Percentiles rank a stretch among this genome's conserved stretches.
Conservation (phyloP, 805 yeast genomes). For the Candida easanensis region DNA sequence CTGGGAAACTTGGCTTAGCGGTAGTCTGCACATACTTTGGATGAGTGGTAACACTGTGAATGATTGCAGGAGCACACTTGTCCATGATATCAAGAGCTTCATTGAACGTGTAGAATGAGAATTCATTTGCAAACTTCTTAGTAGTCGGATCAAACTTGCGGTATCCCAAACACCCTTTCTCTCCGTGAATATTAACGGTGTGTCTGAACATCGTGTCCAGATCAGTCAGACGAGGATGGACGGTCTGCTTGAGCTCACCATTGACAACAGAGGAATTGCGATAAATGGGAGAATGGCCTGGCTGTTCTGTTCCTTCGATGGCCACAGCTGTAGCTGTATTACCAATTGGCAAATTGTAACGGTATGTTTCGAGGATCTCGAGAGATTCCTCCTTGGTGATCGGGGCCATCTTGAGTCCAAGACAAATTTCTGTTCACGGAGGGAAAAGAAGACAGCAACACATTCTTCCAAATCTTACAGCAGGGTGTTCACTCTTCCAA, state of each 20-base stretch:
- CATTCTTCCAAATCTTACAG: too few relatives aligned
- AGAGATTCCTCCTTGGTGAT: conserved; percentile 10
- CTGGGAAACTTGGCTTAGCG: conserved; percentile 17
- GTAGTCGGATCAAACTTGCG: conserved; percentile 24
- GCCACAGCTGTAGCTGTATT: conserved; percentile 4
- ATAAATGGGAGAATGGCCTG: conserved; percentile 11
- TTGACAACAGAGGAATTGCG: conserved; percentile 5
- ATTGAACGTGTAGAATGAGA: conserved; percentile 38
- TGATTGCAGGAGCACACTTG: conserved; percentile 52
- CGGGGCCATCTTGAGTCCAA: conserved; percentile 5
- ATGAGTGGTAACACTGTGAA: conserved; percentile 26
- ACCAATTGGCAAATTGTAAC: conserved; percentile 3
- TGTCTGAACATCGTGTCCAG: conserved; percentile 17
- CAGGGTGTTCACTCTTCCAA: too few relatives aligned
- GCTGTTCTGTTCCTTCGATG: conserved; percentile 3
- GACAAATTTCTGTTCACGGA: too few relatives aligned
- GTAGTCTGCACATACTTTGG: conserved; percentile 36
- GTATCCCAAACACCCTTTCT: conserved; percentile 35
- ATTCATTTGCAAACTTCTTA: conserved; percentile 38
- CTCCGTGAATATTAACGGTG: conserved; percentile 22
- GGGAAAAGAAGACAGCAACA: too few relatives aligned
- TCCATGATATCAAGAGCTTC: conserved; percentile 39
- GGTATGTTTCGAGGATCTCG: conserved; percentile 12
- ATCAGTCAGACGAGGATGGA: conserved; percentile 10
- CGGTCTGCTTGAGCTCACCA: not conserved